phyloP scores from a whole-genome alignment of 1,139 yeast species.

The Magnusiomyces paraingens region DNA sequence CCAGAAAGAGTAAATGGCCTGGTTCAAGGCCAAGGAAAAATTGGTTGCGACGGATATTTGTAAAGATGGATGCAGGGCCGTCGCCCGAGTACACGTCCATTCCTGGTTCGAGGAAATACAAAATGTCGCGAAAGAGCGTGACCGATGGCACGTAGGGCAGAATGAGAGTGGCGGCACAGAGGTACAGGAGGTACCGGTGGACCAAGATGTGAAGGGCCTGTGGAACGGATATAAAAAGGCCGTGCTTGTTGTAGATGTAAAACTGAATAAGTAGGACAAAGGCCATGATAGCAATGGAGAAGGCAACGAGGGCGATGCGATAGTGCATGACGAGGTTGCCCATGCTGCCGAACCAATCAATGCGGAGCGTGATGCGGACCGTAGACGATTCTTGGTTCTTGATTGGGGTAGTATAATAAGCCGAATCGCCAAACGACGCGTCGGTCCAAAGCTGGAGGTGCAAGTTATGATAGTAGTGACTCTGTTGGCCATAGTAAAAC shows the following conservation, averaged over 20 bases:
- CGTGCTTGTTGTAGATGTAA: slow-evolving; percentile 24
- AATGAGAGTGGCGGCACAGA: slow-evolving; percentile 28
- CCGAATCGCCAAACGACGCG: slow-evolving; percentile 17
- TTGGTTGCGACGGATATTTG: slow-evolving; percentile 30
- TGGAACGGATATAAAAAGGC: slow-evolving; percentile 47
- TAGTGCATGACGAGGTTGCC: slow-evolving; percentile 34
- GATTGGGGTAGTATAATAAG: slow-evolving; percentile 4
- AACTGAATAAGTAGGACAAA: slow-evolving; percentile 27
- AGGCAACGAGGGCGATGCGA: slow-evolving; percentile 29
- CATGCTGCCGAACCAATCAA: slow-evolving; percentile 34
- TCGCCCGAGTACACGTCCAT: slow-evolving; percentile 23
- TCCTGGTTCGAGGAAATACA: slow-evolving; percentile 35
- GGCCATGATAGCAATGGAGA: slow-evolving; percentile 30
- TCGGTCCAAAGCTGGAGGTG: slow-evolving; percentile 36
- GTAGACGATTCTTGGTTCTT: neutral
- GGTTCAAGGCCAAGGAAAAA: slow-evolving; percentile 67
- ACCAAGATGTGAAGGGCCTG: slow-evolving; percentile 40
- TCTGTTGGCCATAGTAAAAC: slow-evolving; percentile 13
- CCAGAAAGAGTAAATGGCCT: slow-evolving; percentile 48
- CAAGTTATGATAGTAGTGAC: slow-evolving; percentile 24
- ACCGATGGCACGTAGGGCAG: slow-evolving; percentile 37
- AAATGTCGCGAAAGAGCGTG: slow-evolving; percentile 18
- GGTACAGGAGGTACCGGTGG: slow-evolving; percentile 25
- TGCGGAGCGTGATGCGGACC: slow-evolving; percentile 3
- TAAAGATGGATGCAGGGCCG: slow-evolving; percentile 22